Evolutionary conservation across 2,329 filamentous ascomycete species (phyloP).

Genomic region (Paecilomyces sp.): DNA sequence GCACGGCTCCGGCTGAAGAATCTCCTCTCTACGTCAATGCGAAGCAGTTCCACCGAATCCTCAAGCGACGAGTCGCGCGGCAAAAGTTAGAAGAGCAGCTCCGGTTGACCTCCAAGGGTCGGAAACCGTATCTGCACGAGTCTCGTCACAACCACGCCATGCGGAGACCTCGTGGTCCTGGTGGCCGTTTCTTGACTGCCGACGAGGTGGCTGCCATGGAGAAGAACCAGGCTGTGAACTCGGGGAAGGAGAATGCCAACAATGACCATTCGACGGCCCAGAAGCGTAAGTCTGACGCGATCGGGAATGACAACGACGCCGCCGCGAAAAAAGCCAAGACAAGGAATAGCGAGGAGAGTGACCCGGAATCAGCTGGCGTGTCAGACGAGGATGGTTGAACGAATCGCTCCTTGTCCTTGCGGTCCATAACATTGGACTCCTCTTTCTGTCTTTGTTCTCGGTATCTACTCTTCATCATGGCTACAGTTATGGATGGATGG

Average conservation of each 20-base stretch:
- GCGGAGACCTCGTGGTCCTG: conserved; percentile 86
- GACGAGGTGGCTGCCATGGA: conserved; percentile 93
- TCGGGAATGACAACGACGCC: conserved; percentile 35
- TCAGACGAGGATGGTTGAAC: conserved; percentile 45
- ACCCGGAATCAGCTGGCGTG: conserved; percentile 39
- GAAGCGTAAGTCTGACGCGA: conserved; percentile 46
- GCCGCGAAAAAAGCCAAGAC: conserved; percentile 46
- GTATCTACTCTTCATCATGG: conserved; percentile 17
- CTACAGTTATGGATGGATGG: conserved; percentile 21
- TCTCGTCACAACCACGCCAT: conserved; percentile 98
- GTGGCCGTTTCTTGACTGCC: conserved; percentile 90
- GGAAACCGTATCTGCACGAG: conserved; percentile 95
- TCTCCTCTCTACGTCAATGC: conserved; percentile 96
- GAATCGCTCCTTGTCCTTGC: neutral
- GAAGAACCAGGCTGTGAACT: conserved; percentile 44
- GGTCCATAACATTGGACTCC: conserved; percentile 5
- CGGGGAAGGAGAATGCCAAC: conserved; percentile 27
- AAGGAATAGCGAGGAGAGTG: conserved; percentile 45
- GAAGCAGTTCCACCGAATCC: conserved; percentile 95
- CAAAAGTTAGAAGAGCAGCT: conserved; percentile 91
- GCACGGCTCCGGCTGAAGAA: conserved; percentile 68
- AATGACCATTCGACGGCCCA: conserved; percentile 26
- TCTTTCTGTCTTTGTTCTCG: conserved; percentile 8
- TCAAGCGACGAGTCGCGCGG: conserved; percentile 86
- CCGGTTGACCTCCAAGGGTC: conserved; percentile 84